A percentile compares a stretch with the other conserved stretches of the same genome.
Evolutionary conservation across 148 eudicot genomes (phyloP).

Genomic region (Persicaria maculosa): DNA sequence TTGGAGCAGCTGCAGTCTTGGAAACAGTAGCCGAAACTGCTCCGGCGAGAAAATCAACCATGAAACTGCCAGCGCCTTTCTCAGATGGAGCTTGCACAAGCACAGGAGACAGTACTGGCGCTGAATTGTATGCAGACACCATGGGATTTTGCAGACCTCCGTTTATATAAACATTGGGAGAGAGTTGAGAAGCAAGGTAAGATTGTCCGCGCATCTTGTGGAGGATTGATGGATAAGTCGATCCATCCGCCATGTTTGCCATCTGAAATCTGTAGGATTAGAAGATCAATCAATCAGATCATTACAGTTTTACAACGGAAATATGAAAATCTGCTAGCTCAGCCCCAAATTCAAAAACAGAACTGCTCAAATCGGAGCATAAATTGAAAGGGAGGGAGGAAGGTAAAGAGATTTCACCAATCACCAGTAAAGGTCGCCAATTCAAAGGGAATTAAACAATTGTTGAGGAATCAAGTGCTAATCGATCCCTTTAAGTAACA

Average conservation of each 20-base stretch:
- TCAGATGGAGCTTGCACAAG: conserved; percentile 42
- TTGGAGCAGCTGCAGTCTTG: conserved; percentile 75
- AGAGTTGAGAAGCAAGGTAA: conserved; percentile 23
- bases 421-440: too few relatives aligned
- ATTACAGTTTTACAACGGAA: neutral
- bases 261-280: neutral
- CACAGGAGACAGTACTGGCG: conserved; percentile 27
- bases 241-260: conserved; percentile 30
- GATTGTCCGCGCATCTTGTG: conserved; percentile 33
- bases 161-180: conserved; percentile 25
- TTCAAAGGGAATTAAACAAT: too few relatives aligned
- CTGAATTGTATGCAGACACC: conserved; percentile 8
- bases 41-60: conserved; percentile 62
- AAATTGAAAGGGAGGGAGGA: too few relatives aligned
- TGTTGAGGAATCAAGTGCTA: too few relatives aligned
- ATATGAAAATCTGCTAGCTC: neutral
- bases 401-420: too few relatives aligned
- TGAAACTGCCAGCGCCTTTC: conserved; percentile 25
- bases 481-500: too few relatives aligned
- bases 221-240: conserved; percentile 24
- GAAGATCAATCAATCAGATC: too few relatives aligned
- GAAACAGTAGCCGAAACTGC: conserved; percentile 72
- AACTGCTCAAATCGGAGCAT: too few relatives aligned
- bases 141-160: conserved; percentile 24
- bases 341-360: too few relatives aligned